Evolutionary conservation across 1,284 basidiomycete species (phyloP), one percentile per base, ranked within the genome.

Genomic region (Ustilago curta): DNA sequence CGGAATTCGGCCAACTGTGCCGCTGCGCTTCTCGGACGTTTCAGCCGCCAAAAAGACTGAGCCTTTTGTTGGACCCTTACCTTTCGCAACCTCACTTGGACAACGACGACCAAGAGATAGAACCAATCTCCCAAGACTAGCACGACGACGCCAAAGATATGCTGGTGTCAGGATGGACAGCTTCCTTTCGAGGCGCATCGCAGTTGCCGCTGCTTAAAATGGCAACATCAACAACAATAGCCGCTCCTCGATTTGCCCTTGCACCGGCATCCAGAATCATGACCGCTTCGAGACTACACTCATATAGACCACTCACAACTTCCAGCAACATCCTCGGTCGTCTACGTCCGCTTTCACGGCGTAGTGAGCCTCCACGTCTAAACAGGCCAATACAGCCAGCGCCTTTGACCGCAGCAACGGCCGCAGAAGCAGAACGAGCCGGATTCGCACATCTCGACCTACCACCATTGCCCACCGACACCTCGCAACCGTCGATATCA

Each of bases 401-500:
- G 18, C 8, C 53, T 8, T 14, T 12, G 12, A 25, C 31, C 43
- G n/a, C 37, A 14, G 5, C 27, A 29, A 29, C n/a, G n/a, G 39
- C 48, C 7, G 40, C 21, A 23, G 35, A 39, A 42, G 47, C 55
- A 31, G 21, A 25, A 48, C 52, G 44, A 31, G n/a, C 53, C 14
- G 58, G 21, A 32, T 44, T 14, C 42, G 45, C 14, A 5, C 40
- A 50, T 8, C 19, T 37, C 42, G 32, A 44, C 14, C 35, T 37
- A 1, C 39, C 57, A n/a, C 58, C 50, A n/a, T 29, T 31, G 4
- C 50, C 58, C 1, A 8, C 31, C 2, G 37, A 63, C 23, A 27
- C 53, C 1, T 51, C 42, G n/a, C 48, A 45, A 9, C 68, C 68
- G 14, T 70, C 68, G 18, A 65, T 65, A 31, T 45, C 59, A 2